Conservation (phyloP, 371 early-diverging fungal species). For the Mucor lusitanicus region DNA sequence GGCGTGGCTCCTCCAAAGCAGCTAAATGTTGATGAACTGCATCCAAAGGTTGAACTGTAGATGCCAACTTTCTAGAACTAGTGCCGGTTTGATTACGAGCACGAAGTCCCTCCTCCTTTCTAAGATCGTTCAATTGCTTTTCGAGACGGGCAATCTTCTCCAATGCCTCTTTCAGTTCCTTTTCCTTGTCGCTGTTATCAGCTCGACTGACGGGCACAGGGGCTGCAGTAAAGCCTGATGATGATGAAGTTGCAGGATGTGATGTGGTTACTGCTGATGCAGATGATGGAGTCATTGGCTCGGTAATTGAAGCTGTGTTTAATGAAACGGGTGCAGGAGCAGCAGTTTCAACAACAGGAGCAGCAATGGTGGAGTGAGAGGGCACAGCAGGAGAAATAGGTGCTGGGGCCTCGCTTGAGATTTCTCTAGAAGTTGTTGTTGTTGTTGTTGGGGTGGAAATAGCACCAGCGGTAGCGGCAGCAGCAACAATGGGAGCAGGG, state of each 20-base stretch:
- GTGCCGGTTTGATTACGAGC: constrained; percentile 13
- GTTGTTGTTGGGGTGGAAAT: neutral
- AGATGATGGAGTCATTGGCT: neutral
- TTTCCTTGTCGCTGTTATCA: constrained; percentile 8
- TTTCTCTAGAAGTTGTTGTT: neutral
- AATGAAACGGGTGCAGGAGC: neutral
- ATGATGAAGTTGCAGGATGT: neutral
- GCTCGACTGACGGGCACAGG: neutral
- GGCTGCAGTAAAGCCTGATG: neutral
- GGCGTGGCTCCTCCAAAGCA: constrained; percentile 50
- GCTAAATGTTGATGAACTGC: constrained; percentile 59
- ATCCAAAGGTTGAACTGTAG: constrained; percentile 45
- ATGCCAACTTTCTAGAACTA: constrained; percentile 26
- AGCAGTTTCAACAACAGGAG: neutral
- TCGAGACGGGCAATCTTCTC: constrained; percentile 29
- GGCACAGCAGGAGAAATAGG: neutral
- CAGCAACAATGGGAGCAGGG: neutral
- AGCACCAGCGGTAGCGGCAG: neutral
- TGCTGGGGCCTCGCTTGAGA: neutral
- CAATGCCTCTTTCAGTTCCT: constrained; percentile 28
- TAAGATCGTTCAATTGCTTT: constrained; percentile 21
- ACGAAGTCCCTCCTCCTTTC: constrained; percentile 28
- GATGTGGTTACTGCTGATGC: neutral
- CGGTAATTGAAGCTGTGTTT: neutral
- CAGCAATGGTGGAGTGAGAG: neutral